Conservation (phyloP, 2,329 filamentous ascomycete species). For the Exophiala calicioides region DNA sequence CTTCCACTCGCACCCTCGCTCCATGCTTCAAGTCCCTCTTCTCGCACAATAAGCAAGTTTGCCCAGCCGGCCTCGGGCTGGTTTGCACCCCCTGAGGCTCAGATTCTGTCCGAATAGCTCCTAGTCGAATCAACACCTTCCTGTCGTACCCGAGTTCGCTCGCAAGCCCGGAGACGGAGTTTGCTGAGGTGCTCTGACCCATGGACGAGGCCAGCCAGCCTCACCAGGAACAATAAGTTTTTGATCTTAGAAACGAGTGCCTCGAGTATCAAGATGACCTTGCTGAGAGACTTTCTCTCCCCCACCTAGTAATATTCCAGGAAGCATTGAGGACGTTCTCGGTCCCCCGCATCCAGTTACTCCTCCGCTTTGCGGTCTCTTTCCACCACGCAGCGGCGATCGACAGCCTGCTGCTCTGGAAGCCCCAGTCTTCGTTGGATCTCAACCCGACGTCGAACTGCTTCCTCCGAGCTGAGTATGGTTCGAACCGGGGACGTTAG, state of each 20-base stretch:
- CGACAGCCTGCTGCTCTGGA: constrained; percentile 1
- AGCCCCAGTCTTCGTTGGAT: not conserved
- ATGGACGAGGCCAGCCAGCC: not conserved
- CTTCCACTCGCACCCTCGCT: not conserved
- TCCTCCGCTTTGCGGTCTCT: not conserved
- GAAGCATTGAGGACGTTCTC: constrained; percentile 2
- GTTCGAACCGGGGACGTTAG: constrained; percentile 9
- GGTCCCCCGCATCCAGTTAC: constrained; percentile 1
- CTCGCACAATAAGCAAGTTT: not conserved
- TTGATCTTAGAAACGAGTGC: constrained; percentile 3
- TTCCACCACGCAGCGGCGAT: constrained; percentile 6
- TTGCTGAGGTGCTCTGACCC: not conserved
- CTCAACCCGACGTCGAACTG: constrained; percentile 7
- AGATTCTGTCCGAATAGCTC: too few relatives aligned
- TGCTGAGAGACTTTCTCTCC: constrained; percentile 13
- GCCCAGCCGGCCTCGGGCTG: too few relatives aligned
- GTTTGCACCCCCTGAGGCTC: not conserved
- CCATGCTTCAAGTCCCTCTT: not conserved
- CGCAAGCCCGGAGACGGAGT: constrained; percentile 3
- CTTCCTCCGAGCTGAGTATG: constrained; percentile 17
- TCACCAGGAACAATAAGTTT: constrained; percentile 4
- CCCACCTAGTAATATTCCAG: constrained; percentile 7
- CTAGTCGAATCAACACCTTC: too few relatives aligned
- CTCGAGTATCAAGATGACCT: constrained; percentile 7
- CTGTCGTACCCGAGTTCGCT: too few relatives aligned